A percentile compares a stretch with the other conserved stretches of the same genome.
phyloP scores from a whole-genome alignment of 2,329 filamentous ascomycete genomes.

The Penicillium olsonii region DNA sequence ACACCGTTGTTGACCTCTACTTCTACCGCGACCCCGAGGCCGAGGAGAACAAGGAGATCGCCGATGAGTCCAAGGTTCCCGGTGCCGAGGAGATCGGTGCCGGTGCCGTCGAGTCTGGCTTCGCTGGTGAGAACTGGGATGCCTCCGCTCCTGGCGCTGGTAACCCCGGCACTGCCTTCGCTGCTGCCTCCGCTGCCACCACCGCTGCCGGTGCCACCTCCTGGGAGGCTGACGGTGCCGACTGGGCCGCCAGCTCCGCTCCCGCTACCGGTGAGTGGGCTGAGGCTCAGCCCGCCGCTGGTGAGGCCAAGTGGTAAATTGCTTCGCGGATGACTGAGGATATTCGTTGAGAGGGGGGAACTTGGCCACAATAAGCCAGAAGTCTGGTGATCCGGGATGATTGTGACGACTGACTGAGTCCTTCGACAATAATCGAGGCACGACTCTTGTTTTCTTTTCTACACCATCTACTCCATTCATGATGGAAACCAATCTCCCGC shows the following conservation, averaged over 20 bases:
- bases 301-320: slow-evolving; percentile 45
- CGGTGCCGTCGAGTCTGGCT: slow-evolving; percentile 75
- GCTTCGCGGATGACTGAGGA: slow-evolving; percentile 26
- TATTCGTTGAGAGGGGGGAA: slow-evolving; percentile 32
- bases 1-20: slow-evolving; percentile 99
- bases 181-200: slow-evolving; percentile 65
- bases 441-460: slow-evolving; percentile 28
- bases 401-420: slow-evolving; percentile 20
- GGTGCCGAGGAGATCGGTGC: slow-evolving; percentile 82
- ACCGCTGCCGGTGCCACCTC: slow-evolving; percentile 58
- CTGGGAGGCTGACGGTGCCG: slow-evolving; percentile 61
- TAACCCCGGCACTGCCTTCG: slow-evolving; percentile 65
- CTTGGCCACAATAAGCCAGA: slow-evolving; percentile 23
- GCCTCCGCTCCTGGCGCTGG: slow-evolving; percentile 64
- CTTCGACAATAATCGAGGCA: slow-evolving; percentile 17
- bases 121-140: slow-evolving; percentile 82
- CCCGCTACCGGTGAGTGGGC: slow-evolving; percentile 44
- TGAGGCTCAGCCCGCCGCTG: slow-evolving; percentile 32
- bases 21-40: slow-evolving; percentile 99
- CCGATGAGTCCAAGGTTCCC: slow-evolving; percentile 79
- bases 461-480: slow-evolving; percentile 21
- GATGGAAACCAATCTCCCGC: slow-evolving; percentile 24
- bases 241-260: slow-evolving; percentile 55
- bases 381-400: slow-evolving; percentile 28
- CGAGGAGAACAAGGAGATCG: slow-evolving; percentile 95